Evolutionary conservation across 2,329 filamentous ascomycete species (phyloP), one percentile per base, ranked within the genome.

Genomic region (Emmonsiellopsis sp.): DNA sequence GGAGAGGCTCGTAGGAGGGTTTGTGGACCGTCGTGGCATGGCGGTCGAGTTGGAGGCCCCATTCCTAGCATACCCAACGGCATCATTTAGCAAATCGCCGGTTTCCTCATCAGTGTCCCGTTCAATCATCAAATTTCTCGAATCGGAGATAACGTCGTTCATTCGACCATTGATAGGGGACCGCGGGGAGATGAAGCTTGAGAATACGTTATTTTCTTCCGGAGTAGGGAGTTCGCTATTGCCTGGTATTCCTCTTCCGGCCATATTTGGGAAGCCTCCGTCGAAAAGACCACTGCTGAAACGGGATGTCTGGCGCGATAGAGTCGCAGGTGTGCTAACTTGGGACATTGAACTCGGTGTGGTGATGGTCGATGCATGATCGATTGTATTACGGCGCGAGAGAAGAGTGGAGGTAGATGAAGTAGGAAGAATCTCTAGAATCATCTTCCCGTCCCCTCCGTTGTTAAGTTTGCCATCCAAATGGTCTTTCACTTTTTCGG

Each of bases 31-130:
- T 52, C 88, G 84, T 55, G 78, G 72, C 45, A 63, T 63, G 10
- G 62, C 63, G 42, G 63, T 61, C 49, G 68, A 69, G 42, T 62
- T 63, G 11, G 73, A 71, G 52, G 80, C 74, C 2, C 83, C 85
- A 62, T 83, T 88, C 62, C 91, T 85, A 8, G 87, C 88, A 61
- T 82, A 85, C 8, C 78, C 81, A 53, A 84, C 73, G 1, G 82
- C 80, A 62, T 85, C 81, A 55, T 82, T 82, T 51, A 85, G 74
- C 37, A 85, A 63, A 52, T 80, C 78, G 9, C 78, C 78, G 3
- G 82, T 83, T 59, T 84, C 82, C 54, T 84, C 82, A 54, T 84
- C 81, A 8, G 74, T 76, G 62, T 84, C 81, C 61, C 84, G 79
- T 58, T 80, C 79, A 63, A 85, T 85, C 58, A 84, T 76, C 3